Percentiles rank a stretch among this genome's conserved stretches.
Evolutionary conservation across 495 filamentous ascomycete species (phyloP).

Genomic region (Aspergillus ostianus): DNA sequence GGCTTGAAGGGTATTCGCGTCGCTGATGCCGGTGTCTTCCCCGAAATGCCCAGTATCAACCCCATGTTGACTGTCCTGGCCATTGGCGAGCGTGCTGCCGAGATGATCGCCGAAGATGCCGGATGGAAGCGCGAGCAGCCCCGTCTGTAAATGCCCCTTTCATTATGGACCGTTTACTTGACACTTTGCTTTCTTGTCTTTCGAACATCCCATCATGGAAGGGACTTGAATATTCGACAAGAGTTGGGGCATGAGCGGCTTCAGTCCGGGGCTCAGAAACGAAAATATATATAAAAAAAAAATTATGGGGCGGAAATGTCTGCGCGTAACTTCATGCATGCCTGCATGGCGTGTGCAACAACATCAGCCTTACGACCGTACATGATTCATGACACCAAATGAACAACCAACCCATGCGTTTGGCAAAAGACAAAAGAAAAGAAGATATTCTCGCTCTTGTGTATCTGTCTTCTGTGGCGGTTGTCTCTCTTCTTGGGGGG

Average conservation of each 20-base stretch:
- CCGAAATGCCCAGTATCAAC: constrained; percentile 64
- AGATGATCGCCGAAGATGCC: constrained; percentile 60
- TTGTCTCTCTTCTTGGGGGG: not conserved
- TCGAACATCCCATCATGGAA: not conserved
- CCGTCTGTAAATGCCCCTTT: constrained; percentile 31
- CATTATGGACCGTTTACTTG: not conserved
- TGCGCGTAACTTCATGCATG: not conserved
- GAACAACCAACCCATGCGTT: not conserved
- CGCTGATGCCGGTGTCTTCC: constrained; percentile 68
- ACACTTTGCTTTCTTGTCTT: not conserved
- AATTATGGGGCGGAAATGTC: not conserved
- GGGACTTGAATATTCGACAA: not conserved
- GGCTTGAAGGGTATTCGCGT: constrained; percentile 60
- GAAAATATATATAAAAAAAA: not conserved
- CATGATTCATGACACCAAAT: not conserved
- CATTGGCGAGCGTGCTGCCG: constrained; percentile 63
- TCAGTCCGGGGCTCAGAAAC: not conserved
- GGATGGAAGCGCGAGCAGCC: constrained; percentile 58
- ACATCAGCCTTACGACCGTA: not conserved
- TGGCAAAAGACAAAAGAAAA: not conserved
- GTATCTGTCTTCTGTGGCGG: not conserved
- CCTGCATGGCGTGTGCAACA: not conserved
- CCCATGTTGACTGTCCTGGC: constrained; percentile 66
- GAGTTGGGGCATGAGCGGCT: not conserved
- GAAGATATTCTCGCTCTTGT: not conserved